Evolutionary conservation across 2,329 filamentous ascomycete species (phyloP), one percentile per base, ranked within the genome.

Genomic region (Dothideomycetes sp.): DNA sequence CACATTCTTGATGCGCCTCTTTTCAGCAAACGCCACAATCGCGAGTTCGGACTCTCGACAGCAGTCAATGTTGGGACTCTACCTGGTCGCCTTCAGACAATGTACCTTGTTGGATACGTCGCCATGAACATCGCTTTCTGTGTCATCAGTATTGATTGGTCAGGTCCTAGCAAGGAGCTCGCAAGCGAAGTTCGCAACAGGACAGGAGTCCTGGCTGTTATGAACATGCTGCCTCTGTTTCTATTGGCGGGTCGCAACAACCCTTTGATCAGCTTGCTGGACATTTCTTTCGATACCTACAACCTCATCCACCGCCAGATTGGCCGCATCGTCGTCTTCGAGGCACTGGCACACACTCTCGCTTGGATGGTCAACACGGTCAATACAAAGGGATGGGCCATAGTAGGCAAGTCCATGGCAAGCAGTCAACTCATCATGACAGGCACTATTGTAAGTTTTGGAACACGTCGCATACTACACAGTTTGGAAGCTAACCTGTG

Each of bases 261-360:
- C 61, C 81, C 81, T 16, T 67, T 89, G 47, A 85, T 88, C 54
- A 68, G 68, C 45, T 65, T 82, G 48, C 69, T 84, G 38, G 77
- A 77, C 45, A 77, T 88, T 47, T 84, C 80, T 3, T 89, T 87
- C 58, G 83, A 89, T 58, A 85, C 81, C 1, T 87, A 84, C 69
- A 89, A 88, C 63, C 62, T 89, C 45, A 68, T 88, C 42, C 83
- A 89, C 60, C 75, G 84, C 45, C 88, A 83, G 83, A 73, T 86
- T 46, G 83, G 83, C 50, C 77, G 83, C 30, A 84, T 87, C 44
- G 80, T 83, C 18, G 70, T 81, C 14, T 61, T 84, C 11, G 81
- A 89, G 57, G 69, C 77, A 8, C 49, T 87, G 31, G 65, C 72
- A 19, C 83, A 88, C 60, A 76, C 74, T 1, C 53, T 76, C 30